Percentiles rank a stretch among this genome's conserved stretches.
Evolutionary conservation across 305 asterid genomes (phyloP).

Genomic region (Coffea humblotiana): DNA sequence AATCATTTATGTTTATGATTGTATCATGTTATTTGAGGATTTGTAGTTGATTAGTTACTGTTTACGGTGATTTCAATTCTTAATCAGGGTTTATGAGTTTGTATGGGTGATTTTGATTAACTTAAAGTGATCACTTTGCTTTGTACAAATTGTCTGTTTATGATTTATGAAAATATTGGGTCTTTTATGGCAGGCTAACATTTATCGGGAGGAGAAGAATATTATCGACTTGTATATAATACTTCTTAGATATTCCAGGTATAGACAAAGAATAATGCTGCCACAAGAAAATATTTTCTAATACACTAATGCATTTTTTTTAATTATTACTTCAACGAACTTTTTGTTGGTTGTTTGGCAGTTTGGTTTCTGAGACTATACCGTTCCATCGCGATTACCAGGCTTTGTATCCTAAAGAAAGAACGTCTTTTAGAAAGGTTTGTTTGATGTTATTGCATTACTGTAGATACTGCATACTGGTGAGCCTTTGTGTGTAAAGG

Average conservation of each 20-base stretch:
- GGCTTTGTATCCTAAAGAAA: conserved; percentile 49
- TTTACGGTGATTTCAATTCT: not conserved
- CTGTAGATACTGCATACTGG: not conserved
- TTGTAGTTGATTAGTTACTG: not conserved
- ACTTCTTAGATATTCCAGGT: conserved; percentile 88
- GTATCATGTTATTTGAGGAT: not conserved
- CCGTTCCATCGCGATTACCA: conserved; percentile 81
- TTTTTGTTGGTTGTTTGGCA: conserved; percentile 34
- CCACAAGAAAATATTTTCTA: not conserved
- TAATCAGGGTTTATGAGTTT: not conserved
- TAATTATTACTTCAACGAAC: conserved; percentile 1
- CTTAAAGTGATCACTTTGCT: not conserved
- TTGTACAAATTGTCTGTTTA: not conserved
- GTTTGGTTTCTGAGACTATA: conserved; percentile 94
- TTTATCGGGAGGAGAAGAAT: conserved; percentile 73
- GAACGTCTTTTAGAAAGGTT: conserved; percentile 56
- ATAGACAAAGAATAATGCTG: conserved; percentile 18
- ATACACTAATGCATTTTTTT: too few species aligned
- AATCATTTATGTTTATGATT: not conserved
- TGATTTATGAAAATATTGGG: conserved; percentile 9
- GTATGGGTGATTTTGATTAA: not conserved
- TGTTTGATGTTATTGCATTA: conserved; percentile 7
- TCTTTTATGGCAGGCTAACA: conserved; percentile 59
- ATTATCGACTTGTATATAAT: conserved; percentile 74
- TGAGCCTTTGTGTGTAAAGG: not conserved